Conservation (phyloP, 2,329 filamentous ascomycete species). For the Botrytis galanthina region DNA sequence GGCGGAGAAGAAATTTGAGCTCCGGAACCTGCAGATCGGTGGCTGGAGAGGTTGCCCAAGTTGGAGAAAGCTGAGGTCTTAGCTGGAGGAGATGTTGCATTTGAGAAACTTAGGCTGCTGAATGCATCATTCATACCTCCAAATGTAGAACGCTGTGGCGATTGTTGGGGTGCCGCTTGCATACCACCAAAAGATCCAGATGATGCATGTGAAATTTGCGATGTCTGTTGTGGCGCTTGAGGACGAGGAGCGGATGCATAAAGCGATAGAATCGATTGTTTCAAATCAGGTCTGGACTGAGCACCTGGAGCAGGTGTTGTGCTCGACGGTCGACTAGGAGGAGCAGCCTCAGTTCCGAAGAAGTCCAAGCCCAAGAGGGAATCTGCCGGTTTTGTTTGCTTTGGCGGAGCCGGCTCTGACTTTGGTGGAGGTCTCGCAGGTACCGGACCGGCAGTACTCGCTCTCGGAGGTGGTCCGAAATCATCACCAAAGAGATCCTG, state of each 20-base stretch:
- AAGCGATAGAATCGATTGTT: conserved; percentile 94
- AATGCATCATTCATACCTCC: conserved; percentile 75
- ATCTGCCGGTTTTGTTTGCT: conserved; percentile 70
- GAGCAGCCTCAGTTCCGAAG: conserved; percentile 68
- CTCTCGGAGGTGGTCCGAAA: conserved; percentile 60
- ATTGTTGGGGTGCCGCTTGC: conserved; percentile 44
- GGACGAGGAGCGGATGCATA: conserved; percentile 83
- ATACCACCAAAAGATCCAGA: conserved; percentile 67
- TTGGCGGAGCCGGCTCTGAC: conserved; percentile 64
- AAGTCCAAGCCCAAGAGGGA: conserved; percentile 92
- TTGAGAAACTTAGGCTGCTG: conserved; percentile 61
- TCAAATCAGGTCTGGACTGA: conserved; percentile 85
- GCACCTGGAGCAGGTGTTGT: conserved; percentile 63
- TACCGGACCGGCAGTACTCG: conserved; percentile 69
- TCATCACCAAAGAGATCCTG: conserved; percentile 82
- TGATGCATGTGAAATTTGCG: conserved; percentile 49
- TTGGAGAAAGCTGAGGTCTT: conserved; percentile 49
- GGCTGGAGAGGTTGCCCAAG: conserved; percentile 44
- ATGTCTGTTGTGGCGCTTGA: conserved; percentile 54
- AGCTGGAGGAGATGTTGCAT: conserved; percentile 43
- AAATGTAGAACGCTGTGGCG: conserved; percentile 48
- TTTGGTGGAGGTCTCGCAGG: conserved; percentile 54
- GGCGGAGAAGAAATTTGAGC: conserved; percentile 48
- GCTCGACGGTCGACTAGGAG: conserved; percentile 79
- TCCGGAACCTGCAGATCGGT: conserved; percentile 39